These are phyloP conservation scores for Scheffersomyces amazonensis DNA, from an alignment of 805 yeast genomes.

Conservation along the genomic window DNA sequence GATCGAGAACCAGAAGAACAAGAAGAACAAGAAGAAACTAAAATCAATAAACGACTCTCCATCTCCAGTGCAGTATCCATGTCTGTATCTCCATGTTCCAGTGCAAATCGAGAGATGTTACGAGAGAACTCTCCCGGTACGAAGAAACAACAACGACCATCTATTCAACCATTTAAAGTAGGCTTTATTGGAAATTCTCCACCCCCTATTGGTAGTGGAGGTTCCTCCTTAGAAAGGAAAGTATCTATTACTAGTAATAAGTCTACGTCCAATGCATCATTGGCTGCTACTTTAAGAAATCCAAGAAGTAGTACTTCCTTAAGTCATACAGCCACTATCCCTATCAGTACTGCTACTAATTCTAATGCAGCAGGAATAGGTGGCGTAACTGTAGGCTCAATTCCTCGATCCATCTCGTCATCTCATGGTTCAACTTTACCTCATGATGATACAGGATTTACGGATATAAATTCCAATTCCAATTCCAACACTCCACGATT, in stretches of 20 bases:
- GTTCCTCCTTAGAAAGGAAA: conserved; percentile 33
- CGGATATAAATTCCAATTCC: conserved; percentile 20
- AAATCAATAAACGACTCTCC: not conserved
- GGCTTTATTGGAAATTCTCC: conserved; percentile 53
- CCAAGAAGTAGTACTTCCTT: conserved; percentile 41
- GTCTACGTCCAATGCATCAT: conserved; percentile 51
- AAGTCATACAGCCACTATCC: conserved; percentile 17
- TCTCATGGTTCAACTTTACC: conserved; percentile 35
- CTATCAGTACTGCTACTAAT: conserved; percentile 13
- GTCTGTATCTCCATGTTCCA: conserved; percentile 27
- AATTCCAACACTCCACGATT: conserved; percentile 53
- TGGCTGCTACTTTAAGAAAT: conserved; percentile 51
- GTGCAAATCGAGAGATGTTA: conserved; percentile 7
- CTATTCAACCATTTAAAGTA: conserved; percentile 59
- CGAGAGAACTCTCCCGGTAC: conserved; percentile 11
- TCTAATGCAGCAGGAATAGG: conserved; percentile 2
- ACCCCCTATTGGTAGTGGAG: conserved; percentile 19
- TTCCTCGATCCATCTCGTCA: conserved; percentile 38
- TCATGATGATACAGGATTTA: conserved; percentile 20
- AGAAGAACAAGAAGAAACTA: not conserved
- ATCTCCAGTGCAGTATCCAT: conserved; percentile 7
- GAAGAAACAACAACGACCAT: conserved; percentile 19
- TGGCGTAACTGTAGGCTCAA: conserved; percentile 7
- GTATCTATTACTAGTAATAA: conserved; percentile 44
- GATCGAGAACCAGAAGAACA: not conserved